Evolutionary conservation across 1,139 yeast genomes (phyloP).

Genomic region (Kodamaea alishanica): DNA sequence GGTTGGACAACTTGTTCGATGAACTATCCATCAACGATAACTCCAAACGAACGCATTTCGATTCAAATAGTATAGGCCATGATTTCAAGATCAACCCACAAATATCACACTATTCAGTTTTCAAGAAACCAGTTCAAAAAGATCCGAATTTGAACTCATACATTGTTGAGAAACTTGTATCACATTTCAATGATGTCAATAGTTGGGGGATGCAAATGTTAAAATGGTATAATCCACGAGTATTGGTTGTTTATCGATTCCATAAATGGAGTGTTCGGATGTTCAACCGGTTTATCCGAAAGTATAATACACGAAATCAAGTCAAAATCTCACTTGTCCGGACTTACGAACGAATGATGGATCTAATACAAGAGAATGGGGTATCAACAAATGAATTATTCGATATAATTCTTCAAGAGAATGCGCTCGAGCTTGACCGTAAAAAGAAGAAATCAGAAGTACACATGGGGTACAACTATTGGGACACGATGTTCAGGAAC

Average conservation of each 20-base stretch:
- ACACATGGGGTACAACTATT: slow-evolving; percentile 8
- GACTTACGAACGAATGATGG: slow-evolving; percentile 24
- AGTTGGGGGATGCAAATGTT: slow-evolving; percentile 17
- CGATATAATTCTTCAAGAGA: slow-evolving; percentile 27
- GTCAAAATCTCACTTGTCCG: slow-evolving; percentile 19
- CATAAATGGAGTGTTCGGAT: slow-evolving; percentile 38
- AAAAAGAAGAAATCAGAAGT: slow-evolving; percentile 11
- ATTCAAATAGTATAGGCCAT: background rate
- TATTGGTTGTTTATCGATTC: slow-evolving; percentile 26
- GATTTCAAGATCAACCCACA: slow-evolving; percentile 16
- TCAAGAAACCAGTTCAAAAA: slow-evolving; percentile 7
- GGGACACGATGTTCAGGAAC: slow-evolving; percentile 8
- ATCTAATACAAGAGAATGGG: slow-evolving; percentile 18
- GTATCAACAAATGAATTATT: slow-evolving; percentile 24
- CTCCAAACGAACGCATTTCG: background rate
- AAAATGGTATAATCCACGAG: slow-evolving; percentile 24
- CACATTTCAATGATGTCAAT: slow-evolving; percentile 21
- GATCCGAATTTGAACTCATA: slow-evolving; percentile 18
- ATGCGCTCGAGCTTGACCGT: slow-evolving; percentile 20
- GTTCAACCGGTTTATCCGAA: slow-evolving; percentile 34
- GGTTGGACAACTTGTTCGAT: slow-evolving; percentile 23
- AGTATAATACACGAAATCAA: slow-evolving; percentile 24
- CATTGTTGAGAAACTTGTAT: slow-evolving; percentile 26
- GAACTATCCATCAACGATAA: slow-evolving; percentile 15
- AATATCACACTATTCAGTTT: slow-evolving; percentile 12